Evolutionary conservation across 148 eudicot species (phyloP), one percentile per base, ranked within the genome.

Genomic region (Diospyros kaki): DNA sequence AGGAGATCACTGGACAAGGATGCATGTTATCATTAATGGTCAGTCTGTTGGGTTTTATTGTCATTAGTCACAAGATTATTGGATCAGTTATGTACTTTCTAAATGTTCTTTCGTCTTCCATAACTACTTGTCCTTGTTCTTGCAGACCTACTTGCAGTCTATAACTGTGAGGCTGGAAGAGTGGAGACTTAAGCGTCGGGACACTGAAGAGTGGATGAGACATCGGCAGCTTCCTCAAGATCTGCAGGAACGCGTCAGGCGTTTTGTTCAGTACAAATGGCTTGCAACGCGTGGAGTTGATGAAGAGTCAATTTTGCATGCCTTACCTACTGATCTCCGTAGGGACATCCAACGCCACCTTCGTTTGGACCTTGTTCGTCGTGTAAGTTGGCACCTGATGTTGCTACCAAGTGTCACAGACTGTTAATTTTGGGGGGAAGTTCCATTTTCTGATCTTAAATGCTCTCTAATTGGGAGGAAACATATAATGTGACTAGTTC

Each of bases 181-280:
- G 66, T 93, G 98, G 98, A 89, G 98, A 81, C 87, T 93, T 42
- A 91, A 79, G 76, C 84, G 89, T 46, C 85, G 93, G 53, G 98
- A 93, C 78, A 93, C 96, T 8, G 98, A 93, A 80, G 93, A 89
- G 81, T 93, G 98, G 98, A 93, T 93, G 96, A 87, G 81, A 74
- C 98, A 91, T 81, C 86, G 98, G 4, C 96, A 93, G 68, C 91
- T 93, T 63, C 96, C 98, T 39, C 80, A 79, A 67, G 86, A 80
- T 78, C 68, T 91, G 41, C 85, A 79, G 68, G 82, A 80, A 77
- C 87, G 96, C 67, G 92, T 85, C 38, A 82, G 92, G 9, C 83
- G 87, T 17, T 93, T 85, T 79, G 93, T 88, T 63, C 93, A 87
- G 73, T 93, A 91, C 79, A 90, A 93, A 77, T 93, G 98, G 98